phyloP scores from a whole-genome alignment of 2,329 filamentous ascomycete species.

The Microdochium nivale region DNA sequence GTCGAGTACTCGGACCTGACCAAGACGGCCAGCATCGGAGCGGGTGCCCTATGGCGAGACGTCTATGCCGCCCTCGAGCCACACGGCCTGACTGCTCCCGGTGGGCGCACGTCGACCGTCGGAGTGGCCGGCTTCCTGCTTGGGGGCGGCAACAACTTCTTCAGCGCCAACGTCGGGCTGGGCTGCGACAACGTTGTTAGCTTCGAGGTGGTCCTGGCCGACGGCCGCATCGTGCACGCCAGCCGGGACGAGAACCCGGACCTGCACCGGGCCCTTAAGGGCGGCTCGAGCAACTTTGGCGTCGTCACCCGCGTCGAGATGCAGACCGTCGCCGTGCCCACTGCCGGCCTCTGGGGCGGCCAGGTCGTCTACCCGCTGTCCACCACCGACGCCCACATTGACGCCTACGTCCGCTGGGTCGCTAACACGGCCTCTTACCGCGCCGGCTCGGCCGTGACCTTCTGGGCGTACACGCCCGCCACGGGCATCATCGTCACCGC shows the following conservation, averaged over 20 bases:
- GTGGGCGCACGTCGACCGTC: neutral
- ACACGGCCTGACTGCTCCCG: neutral
- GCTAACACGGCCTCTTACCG: slow-evolving; percentile 5
- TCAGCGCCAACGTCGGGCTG: neutral
- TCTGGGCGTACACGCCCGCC: neutral
- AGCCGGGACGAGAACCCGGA: neutral
- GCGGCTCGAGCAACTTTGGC: slow-evolving; percentile 35
- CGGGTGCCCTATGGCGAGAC: neutral
- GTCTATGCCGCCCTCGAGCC: neutral
- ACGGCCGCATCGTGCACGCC: neutral
- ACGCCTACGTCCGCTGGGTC: slow-evolving; percentile 7
- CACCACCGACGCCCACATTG: slow-evolving; percentile 4
- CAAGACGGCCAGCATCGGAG: neutral
- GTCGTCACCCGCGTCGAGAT: slow-evolving; percentile 22
- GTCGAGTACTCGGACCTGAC: neutral
- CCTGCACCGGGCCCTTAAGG: slow-evolving; percentile 33
- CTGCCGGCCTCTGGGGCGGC: slow-evolving; percentile 10
- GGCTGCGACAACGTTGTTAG: neutral
- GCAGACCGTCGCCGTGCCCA: slow-evolving; percentile 5
- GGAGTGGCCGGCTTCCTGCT: neutral
- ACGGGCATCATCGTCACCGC: neutral
- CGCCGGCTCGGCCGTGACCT: slow-evolving; percentile 6
- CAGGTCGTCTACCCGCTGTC: slow-evolving; percentile 3
- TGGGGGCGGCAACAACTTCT: neutral
- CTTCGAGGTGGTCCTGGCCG: neutral